Percentiles rank a stretch among this genome's conserved stretches.
Evolutionary conservation across 306 rosid species (phyloP).

Genomic region (Carpinus fangiana): DNA sequence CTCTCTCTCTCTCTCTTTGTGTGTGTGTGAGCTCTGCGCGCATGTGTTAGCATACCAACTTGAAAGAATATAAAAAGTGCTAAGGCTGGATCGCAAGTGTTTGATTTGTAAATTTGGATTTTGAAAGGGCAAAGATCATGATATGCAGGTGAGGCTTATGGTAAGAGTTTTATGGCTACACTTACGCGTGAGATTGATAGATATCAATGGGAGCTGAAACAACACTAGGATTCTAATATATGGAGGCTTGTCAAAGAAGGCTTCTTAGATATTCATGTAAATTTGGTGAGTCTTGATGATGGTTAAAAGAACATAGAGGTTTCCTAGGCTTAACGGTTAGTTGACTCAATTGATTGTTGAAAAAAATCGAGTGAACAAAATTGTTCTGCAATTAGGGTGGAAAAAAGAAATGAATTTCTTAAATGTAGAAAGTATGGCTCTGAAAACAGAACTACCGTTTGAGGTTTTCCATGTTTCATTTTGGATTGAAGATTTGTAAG

Average conservation of each 20-base stretch:
- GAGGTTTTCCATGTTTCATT: too few relatives aligned
- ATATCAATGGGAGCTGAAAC: not conserved
- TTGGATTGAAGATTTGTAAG: too few relatives aligned
- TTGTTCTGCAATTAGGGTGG: not conserved
- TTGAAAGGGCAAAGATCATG: not conserved
- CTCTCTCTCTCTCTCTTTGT: conserved; percentile 3
- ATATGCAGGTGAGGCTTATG: not conserved
- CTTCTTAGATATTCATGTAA: not conserved
- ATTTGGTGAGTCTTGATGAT: not conserved
- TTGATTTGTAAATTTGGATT: not conserved
- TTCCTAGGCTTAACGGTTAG: not conserved
- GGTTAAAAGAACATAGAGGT: not conserved
- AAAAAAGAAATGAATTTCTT: not conserved
- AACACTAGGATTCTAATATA: not conserved
- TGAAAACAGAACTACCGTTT: not conserved
- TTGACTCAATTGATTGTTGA: not conserved
- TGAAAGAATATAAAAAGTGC: conserved; percentile 6
- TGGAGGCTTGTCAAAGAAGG: not conserved
- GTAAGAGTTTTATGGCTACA: not conserved
- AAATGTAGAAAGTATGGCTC: not conserved
- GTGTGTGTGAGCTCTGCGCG: not conserved
- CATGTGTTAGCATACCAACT: conserved; percentile 9
- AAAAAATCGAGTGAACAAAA: not conserved
- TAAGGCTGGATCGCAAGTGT: conserved; percentile 12
- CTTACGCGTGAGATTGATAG: not conserved